Conservation (phyloP, 2,329 filamentous ascomycete species). For the Curvularia eragrostidis region DNA sequence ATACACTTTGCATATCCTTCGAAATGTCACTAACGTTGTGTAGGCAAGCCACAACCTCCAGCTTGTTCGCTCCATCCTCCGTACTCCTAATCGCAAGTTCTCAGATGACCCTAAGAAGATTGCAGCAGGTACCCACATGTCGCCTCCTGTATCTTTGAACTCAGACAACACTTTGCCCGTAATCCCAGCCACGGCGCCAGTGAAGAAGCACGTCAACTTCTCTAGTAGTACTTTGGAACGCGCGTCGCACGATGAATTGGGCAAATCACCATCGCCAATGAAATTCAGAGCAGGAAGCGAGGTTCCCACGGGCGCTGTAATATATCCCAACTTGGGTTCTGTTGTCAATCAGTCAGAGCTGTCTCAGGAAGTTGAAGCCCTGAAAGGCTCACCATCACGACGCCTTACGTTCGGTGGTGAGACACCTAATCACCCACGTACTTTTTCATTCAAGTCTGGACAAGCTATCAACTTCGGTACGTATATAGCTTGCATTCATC, state of each 20-base stretch:
- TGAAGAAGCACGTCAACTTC: constrained; percentile 83
- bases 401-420: constrained; percentile 46
- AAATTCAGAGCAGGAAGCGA: constrained; percentile 47
- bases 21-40: background rate
- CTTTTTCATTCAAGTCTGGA: constrained; percentile 59
- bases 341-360: constrained; percentile 50
- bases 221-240: constrained; percentile 70
- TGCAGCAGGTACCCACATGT: constrained; percentile 65
- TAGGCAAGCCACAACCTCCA: constrained; percentile 56
- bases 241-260: constrained; percentile 39
- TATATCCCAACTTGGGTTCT: constrained; percentile 40
- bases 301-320: constrained; percentile 39
- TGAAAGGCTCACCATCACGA: constrained; percentile 40
- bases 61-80: constrained; percentile 69
- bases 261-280: constrained; percentile 46
- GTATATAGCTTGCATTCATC: background rate
- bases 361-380: constrained; percentile 32
- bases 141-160: constrained; percentile 47
- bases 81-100: constrained; percentile 64
- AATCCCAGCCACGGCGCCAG: constrained; percentile 68
- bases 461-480: constrained; percentile 53
- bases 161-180: constrained; percentile 62
- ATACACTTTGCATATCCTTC: background rate
- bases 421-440: constrained; percentile 41
- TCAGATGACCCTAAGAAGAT: constrained; percentile 65